These are phyloP conservation scores for Eucalyptus brandiana DNA, from an alignment of 345 rosid species.

Conservation along the genomic window DNA sequence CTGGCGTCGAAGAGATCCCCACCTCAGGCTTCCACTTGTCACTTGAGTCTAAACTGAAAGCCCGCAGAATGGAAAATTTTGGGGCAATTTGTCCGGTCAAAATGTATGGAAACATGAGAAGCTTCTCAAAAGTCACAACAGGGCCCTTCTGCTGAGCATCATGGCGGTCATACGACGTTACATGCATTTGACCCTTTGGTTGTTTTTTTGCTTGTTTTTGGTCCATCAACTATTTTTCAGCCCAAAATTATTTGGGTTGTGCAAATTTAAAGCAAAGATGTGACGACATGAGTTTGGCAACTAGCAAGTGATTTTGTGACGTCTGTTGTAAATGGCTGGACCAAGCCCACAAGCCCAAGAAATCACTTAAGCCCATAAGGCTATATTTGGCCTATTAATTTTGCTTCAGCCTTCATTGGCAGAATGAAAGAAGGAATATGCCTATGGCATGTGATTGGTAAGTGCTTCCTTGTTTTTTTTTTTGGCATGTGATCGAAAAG, in stretches of 20 bases:
- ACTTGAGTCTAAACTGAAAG: not conserved
- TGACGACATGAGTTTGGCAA: too few species aligned
- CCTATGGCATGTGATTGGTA: too few species aligned
- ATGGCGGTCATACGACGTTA: too few species aligned
- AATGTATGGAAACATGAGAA: not conserved
- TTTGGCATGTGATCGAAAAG: not conserved
- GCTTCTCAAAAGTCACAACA: not conserved
- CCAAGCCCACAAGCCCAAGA: constrained; percentile 6
- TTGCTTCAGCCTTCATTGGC: too few species aligned
- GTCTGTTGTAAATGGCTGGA: too few species aligned
- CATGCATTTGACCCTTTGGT: not conserved
- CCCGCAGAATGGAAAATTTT: not conserved
- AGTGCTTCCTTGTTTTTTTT: too few species aligned
- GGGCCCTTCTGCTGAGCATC: too few species aligned
- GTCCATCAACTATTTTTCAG: not conserved
- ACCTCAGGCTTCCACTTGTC: not conserved
- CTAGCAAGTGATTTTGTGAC: too few species aligned
- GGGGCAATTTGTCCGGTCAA: not conserved
- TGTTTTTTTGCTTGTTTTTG: not conserved
- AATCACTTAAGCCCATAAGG: not conserved
- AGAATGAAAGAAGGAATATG: too few species aligned
- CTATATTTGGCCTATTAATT: not conserved
- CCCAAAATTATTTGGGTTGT: too few species aligned
- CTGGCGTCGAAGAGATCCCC: too few species aligned
- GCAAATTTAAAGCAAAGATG: too few species aligned